These are phyloP conservation scores for Scleroderma bovista DNA, from an alignment of 768 basidiomycete species.

Conservation along the genomic window DNA sequence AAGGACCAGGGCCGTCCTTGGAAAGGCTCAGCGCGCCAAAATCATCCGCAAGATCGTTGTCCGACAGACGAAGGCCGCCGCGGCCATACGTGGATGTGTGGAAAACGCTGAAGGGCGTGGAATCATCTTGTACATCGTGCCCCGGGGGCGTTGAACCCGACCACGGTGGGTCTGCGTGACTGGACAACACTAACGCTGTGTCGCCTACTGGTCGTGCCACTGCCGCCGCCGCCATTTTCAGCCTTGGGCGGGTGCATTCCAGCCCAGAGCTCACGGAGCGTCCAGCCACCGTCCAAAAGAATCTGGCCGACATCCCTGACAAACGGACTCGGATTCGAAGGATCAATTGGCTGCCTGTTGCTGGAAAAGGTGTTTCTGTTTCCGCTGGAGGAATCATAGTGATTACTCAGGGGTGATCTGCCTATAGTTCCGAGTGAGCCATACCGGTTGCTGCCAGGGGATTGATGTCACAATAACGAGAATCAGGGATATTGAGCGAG, in stretches of 20 bases:
- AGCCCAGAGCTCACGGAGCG: slow-evolving; percentile 71
- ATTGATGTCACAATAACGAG: slow-evolving; percentile 57
- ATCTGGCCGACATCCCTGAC: slow-evolving; percentile 80
- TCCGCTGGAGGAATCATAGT: slow-evolving; percentile 43
- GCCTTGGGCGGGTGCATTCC: slow-evolving; percentile 61
- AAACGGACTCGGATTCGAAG: slow-evolving; percentile 82
- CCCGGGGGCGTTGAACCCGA: slow-evolving; percentile 66
- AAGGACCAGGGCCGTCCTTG: slow-evolving; percentile 25
- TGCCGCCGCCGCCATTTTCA: slow-evolving; percentile 58
- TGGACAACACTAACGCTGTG: slow-evolving; percentile 84
- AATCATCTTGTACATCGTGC: slow-evolving; percentile 39
- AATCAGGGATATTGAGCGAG: slow-evolving; percentile 50
- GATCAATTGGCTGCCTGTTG: slow-evolving; percentile 40
- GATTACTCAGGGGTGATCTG: slow-evolving; percentile 50
- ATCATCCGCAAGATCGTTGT: slow-evolving; percentile 76
- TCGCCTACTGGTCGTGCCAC: slow-evolving; percentile 76
- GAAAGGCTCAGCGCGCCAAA: slow-evolving; percentile 56
- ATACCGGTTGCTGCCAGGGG: slow-evolving; percentile 60
- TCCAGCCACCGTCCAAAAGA: slow-evolving; percentile 65
- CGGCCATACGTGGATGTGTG: slow-evolving; percentile 34
- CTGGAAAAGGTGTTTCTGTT: slow-evolving; percentile 42
- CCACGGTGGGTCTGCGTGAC: slow-evolving; percentile 57
- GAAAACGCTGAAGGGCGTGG: slow-evolving; percentile 26
- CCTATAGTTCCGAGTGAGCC: slow-evolving; percentile 53
- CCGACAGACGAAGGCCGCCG: slow-evolving; percentile 62